phyloP scores from a whole-genome alignment of 306 rosid genomes.

The Sophora flavescens region DNA sequence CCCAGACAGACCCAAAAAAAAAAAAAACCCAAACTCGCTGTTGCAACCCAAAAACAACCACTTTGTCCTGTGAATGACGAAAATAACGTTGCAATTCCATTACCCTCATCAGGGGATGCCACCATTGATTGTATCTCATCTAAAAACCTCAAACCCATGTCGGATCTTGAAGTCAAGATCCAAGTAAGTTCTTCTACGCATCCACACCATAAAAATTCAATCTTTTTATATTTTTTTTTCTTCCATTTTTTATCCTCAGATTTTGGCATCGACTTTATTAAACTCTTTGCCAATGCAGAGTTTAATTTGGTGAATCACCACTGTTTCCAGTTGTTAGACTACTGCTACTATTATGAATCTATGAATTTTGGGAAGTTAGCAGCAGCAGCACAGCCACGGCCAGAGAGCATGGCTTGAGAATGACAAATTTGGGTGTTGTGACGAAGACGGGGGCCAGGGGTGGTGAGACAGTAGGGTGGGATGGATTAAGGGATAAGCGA shows the following conservation, averaged over 20 bases:
- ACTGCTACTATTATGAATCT: too few relatives aligned
- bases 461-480: too few relatives aligned
- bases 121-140: constrained; percentile 73
- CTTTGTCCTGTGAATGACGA: constrained; percentile 57
- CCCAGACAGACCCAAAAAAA: constrained; percentile 80
- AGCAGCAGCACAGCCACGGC: too few relatives aligned
- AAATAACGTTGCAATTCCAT: constrained; percentile 56
- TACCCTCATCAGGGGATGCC: constrained; percentile 53
- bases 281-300: constrained; percentile 50
- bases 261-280: background rate
- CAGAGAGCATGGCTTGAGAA: too few relatives aligned
- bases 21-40: constrained; percentile 66
- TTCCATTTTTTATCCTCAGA: background rate
- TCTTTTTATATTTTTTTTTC: background rate
- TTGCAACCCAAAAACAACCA: constrained; percentile 54
- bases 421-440: too few relatives aligned
- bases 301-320: constrained; percentile 38
- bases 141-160: constrained; percentile 71
- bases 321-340: too few relatives aligned
- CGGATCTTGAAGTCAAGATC: constrained; percentile 69
- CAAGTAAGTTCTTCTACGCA: constrained; percentile 48
- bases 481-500: too few relatives aligned
- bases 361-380: too few relatives aligned
- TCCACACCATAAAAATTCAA: background rate
- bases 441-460: too few relatives aligned